Conservation (phyloP, 1,139 yeast species). For the Yamadazyma conglobata region DNA sequence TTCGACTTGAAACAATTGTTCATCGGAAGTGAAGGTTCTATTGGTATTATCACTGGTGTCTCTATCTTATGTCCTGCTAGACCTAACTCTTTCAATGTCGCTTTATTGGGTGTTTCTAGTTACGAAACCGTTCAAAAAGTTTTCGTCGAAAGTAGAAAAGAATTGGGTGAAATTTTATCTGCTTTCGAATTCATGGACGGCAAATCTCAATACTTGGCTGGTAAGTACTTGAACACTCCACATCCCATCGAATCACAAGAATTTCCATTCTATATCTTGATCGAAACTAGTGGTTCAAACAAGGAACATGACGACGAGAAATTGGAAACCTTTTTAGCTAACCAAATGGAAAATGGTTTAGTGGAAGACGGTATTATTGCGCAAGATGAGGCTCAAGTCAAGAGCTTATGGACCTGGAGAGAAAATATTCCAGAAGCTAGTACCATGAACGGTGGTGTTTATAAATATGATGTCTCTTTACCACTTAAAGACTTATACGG, state of each 20-base stretch:
- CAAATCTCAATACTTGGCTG: constrained; percentile 65
- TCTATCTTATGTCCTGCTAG: constrained; percentile 90
- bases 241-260: constrained; percentile 77
- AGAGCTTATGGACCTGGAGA: constrained; percentile 90
- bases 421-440: constrained; percentile 90
- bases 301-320: constrained; percentile 81
- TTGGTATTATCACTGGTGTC: constrained; percentile 87
- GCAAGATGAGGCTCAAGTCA: constrained; percentile 85
- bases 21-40: constrained; percentile 90
- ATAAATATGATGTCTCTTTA: constrained; percentile 91
- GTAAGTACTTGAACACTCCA: constrained; percentile 47
- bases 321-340: constrained; percentile 75
- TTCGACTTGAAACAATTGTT: constrained; percentile 88
- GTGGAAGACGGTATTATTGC: constrained; percentile 94
- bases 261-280: constrained; percentile 84
- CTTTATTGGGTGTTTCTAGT: constrained; percentile 77
- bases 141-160: constrained; percentile 74
- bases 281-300: constrained; percentile 92
- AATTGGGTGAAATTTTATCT: constrained; percentile 79
- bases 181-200: constrained; percentile 96
- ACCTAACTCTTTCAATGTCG: constrained; percentile 84
- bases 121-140: constrained; percentile 82
- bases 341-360: constrained; percentile 76
- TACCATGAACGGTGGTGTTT: constrained; percentile 85
- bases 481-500: constrained; percentile 79